phyloP scores from a whole-genome alignment of 2,329 filamentous ascomycete species.

The Aspergillus fischeri region DNA sequence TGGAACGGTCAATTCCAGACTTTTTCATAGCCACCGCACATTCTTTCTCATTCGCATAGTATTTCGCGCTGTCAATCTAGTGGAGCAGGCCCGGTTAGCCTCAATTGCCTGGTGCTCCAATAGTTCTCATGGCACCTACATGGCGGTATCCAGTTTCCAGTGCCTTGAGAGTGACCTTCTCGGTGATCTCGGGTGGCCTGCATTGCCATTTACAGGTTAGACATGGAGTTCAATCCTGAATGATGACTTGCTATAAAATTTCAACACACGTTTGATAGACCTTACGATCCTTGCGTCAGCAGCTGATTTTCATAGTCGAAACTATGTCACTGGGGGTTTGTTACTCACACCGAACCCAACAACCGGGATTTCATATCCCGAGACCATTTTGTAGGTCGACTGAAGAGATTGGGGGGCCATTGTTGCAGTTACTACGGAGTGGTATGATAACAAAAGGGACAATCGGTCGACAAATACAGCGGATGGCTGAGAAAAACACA shows the following conservation, averaged over 20 bases:
- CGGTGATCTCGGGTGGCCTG: constrained; percentile 54
- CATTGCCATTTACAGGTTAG: neutral
- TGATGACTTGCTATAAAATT: neutral
- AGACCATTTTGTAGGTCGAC: constrained; percentile 37
- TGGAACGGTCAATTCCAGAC: constrained; percentile 49
- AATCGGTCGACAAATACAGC: neutral
- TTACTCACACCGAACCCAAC: constrained; percentile 41
- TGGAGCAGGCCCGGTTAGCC: neutral
- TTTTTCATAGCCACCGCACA: constrained; percentile 51
- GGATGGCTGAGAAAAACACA: neutral
- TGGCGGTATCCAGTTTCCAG: constrained; percentile 56
- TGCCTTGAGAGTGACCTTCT: constrained; percentile 55
- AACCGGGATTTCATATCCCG: constrained; percentile 38
- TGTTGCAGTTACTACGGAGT: neutral
- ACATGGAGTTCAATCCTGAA: neutral
- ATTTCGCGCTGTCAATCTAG: constrained; percentile 55
- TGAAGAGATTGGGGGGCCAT: constrained; percentile 29
- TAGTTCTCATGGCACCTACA: constrained; percentile 30
- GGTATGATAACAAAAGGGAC: neutral
- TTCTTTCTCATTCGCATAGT: constrained; percentile 56
- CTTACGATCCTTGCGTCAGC: constrained; percentile 15
- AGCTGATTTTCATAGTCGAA: neutral
- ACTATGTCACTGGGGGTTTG: neutral
- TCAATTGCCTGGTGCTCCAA: neutral
- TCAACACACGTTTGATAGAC: constrained; percentile 38